These are phyloP conservation scores for Cladosporium sp. DNA, from an alignment of 2,329 filamentous ascomycete species.

Conservation along the genomic window DNA sequence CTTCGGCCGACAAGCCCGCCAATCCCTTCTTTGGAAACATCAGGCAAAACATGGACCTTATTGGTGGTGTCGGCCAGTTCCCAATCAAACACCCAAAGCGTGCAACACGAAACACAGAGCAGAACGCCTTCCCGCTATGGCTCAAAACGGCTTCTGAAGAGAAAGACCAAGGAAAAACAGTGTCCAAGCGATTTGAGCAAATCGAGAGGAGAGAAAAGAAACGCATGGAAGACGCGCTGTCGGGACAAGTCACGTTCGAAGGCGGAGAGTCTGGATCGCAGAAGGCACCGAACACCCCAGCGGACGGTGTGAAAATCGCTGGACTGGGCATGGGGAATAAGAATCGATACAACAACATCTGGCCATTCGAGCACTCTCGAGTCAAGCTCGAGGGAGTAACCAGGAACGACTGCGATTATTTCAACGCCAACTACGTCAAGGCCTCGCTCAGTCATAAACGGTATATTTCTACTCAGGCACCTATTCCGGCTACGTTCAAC, in stretches of 20 bases:
- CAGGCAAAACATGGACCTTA: constrained; percentile 91
- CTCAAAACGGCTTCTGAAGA: constrained; percentile 66
- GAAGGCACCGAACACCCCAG: constrained; percentile 4
- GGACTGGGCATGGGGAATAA: constrained; percentile 93
- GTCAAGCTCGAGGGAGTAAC: constrained; percentile 73
- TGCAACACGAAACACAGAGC: constrained; percentile 49
- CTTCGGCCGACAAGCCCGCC: constrained; percentile 63
- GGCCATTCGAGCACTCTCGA: constrained; percentile 90
- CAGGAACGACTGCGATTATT: constrained; percentile 78
- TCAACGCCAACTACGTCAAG: constrained; percentile 88
- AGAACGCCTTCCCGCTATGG: constrained; percentile 69
- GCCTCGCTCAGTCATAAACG: constrained; percentile 80
- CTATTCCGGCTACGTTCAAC: constrained; percentile 86
- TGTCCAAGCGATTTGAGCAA: constrained; percentile 78
- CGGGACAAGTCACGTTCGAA: constrained; percentile 59
- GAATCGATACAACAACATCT: constrained; percentile 97
- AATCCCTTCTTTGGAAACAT: constrained; percentile 97
- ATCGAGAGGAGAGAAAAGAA: constrained; percentile 85
- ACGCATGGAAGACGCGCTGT: constrained; percentile 84
- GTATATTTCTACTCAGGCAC: constrained; percentile 95
- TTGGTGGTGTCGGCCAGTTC: constrained; percentile 86
- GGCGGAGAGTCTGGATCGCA: constrained; percentile 41
- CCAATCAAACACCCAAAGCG: constrained; percentile 58
- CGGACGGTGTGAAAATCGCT: constrained; percentile 67
- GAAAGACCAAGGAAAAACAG: constrained; percentile 72